Evolutionary conservation across 345 rosid genomes (phyloP).

Genomic region (Balakata baccata): DNA sequence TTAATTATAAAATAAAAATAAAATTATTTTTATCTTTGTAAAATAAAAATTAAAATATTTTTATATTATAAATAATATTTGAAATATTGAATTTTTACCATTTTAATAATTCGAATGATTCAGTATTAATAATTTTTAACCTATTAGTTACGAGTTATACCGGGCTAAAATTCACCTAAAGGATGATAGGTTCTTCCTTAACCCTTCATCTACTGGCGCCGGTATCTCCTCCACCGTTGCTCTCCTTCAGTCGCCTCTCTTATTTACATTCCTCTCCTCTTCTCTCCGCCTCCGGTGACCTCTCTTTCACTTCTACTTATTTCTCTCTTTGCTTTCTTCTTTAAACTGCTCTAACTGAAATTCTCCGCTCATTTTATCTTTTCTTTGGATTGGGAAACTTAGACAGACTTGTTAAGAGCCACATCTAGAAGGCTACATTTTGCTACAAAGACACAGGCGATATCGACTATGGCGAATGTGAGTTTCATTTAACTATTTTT

Average conservation of each 20-base stretch:
- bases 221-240: conserved; percentile 38
- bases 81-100: too few species aligned
- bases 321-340: not conserved
- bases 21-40: too few species aligned
- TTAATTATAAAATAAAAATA: too few species aligned
- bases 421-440: conserved; percentile 44
- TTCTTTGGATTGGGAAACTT: conserved; percentile 33
- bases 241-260: conserved; percentile 37
- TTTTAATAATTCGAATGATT: too few species aligned
- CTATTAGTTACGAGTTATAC: too few species aligned
- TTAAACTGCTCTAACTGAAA: not conserved
- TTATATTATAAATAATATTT: too few species aligned
- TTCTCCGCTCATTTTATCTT: not conserved
- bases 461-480: conserved; percentile 65
- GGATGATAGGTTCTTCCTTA: conserved; percentile 35
- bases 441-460: conserved; percentile 27
- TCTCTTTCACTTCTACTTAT: not conserved
- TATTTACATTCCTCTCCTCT: conserved; percentile 24
- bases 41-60: too few species aligned
- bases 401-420: conserved; percentile 63
- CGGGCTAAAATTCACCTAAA: too few species aligned
- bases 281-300: conserved; percentile 50
- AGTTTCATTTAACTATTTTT: conserved; percentile 19
- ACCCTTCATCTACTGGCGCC: conserved; percentile 37
- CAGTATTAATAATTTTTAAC: too few species aligned